phyloP scores from a whole-genome alignment of 176 grass and related monocot species.

The Lolium multiflorum region DNA sequence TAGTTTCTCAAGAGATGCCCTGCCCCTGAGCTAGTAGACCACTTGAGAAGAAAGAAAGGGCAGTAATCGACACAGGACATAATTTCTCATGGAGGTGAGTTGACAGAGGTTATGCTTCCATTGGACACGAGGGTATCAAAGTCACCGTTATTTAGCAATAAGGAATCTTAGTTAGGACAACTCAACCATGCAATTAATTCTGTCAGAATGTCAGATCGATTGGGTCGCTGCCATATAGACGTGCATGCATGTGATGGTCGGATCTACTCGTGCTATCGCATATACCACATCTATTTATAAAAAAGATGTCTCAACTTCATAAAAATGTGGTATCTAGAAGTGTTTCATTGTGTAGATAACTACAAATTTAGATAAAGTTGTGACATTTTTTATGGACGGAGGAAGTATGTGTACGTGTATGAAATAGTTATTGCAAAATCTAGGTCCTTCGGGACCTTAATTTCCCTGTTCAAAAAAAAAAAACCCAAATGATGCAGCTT shows the following conservation, averaged over 20 bases:
- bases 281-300: background rate
- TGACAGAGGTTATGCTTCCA: conserved; percentile 47
- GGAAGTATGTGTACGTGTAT: background rate
- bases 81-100: conserved; percentile 26
- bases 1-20: conserved; percentile 63
- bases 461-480: background rate
- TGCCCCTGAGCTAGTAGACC: conserved; percentile 20
- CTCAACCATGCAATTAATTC: conserved; percentile 52
- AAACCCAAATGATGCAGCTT: background rate
- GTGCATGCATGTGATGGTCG: conserved; percentile 51
- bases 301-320: too few relatives aligned
- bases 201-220: conserved; percentile 58
- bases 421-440: background rate
- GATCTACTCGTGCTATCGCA: conserved; percentile 34
- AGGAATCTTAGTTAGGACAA: conserved; percentile 60
- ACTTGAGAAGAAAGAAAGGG: conserved; percentile 10
- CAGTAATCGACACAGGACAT: background rate
- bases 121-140: conserved; percentile 61
- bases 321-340: too few relatives aligned
- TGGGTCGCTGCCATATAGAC: conserved; percentile 36
- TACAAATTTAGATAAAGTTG: too few relatives aligned
- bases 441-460: too few relatives aligned
- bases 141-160: conserved; percentile 47
- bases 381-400: too few relatives aligned
- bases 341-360: too few relatives aligned